phyloP scores from a whole-genome alignment of 2,329 filamentous ascomycete genomes.

The Fusarium nygamai region DNA sequence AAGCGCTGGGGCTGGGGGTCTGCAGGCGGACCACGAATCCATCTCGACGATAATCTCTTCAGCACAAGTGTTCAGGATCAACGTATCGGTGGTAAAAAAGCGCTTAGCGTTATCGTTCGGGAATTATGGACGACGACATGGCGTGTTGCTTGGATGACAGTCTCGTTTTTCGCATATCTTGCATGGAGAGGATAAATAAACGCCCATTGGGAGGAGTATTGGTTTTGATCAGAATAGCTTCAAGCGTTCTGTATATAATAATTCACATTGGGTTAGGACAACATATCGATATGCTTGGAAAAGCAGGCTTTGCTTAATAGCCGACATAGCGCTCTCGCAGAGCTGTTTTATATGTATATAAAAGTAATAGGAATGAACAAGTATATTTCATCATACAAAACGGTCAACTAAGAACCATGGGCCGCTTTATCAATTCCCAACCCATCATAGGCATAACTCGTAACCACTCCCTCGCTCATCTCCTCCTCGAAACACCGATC shows the following conservation, averaged over 20 bases:
- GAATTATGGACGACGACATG: conserved; percentile 72
- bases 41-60: conserved; percentile 62
- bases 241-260: conserved; percentile 15
- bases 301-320: conserved; percentile 14
- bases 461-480: neutral
- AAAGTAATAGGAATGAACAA: conserved; percentile 21
- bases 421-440: too few relatives aligned
- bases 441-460: neutral
- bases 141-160: conserved; percentile 70
- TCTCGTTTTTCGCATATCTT: conserved; percentile 73
- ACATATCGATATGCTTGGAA: neutral
- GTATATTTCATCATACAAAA: neutral
- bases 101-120: conserved; percentile 58
- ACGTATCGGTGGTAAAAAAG: conserved; percentile 44
- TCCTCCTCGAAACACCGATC: conserved; percentile 48
- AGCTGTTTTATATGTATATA: conserved; percentile 28
- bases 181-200: conserved; percentile 62
- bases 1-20: conserved; percentile 57
- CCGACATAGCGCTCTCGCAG: conserved; percentile 18
- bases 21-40: conserved; percentile 60
- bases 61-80: conserved; percentile 47
- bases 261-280: neutral
- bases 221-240: neutral
- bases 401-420: neutral
- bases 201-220: neutral